Percentiles rank a stretch among this genome's conserved stretches.
phyloP scores from a whole-genome alignment of 768 basidiomycete species.

The Lentinula edodes region DNA sequence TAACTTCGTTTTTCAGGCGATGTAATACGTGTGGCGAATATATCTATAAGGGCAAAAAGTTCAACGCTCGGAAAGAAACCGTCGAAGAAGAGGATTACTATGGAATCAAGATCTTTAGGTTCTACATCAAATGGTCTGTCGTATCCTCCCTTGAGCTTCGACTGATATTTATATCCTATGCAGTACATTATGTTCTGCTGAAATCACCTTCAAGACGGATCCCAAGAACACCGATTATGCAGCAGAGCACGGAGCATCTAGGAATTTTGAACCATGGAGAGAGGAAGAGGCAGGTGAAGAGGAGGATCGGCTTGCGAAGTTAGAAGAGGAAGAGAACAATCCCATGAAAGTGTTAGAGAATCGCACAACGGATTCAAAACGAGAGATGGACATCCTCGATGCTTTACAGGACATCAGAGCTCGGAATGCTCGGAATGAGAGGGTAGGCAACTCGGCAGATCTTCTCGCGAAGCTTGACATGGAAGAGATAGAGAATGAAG shows the following conservation, averaged over 20 bases:
- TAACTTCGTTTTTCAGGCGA: conserved; percentile 45
- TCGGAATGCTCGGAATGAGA: conserved; percentile 83
- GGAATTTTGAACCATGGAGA: conserved; percentile 98
- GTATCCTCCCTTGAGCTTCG: conserved; percentile 8
- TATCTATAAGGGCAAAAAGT: conserved; percentile 99
- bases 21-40: conserved; percentile 98
- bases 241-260: conserved; percentile 94
- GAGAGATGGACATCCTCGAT: conserved; percentile 56
- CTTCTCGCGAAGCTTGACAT: conserved; percentile 54
- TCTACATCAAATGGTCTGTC: conserved; percentile 85
- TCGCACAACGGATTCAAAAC: conserved; percentile 25
- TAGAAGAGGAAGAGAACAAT: conserved; percentile 92
- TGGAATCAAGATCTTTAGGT: conserved; percentile 95
- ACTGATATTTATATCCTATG: no score
- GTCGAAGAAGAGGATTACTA: conserved; percentile 96
- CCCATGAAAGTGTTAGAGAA: conserved; percentile 97
- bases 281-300: conserved; percentile 75
- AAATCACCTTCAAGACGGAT: conserved; percentile 99
- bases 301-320: conserved; percentile 67
- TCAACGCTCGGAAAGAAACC: conserved; percentile 98
- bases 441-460: conserved; percentile 48
- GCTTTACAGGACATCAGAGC: conserved; percentile 76
- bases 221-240: conserved; percentile 94
- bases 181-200: conserved; percentile 80
- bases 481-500: conserved; percentile 74